phyloP scores from a whole-genome alignment of 176 grass and related monocot species.

The Hyparrhenia diplandra region DNA sequence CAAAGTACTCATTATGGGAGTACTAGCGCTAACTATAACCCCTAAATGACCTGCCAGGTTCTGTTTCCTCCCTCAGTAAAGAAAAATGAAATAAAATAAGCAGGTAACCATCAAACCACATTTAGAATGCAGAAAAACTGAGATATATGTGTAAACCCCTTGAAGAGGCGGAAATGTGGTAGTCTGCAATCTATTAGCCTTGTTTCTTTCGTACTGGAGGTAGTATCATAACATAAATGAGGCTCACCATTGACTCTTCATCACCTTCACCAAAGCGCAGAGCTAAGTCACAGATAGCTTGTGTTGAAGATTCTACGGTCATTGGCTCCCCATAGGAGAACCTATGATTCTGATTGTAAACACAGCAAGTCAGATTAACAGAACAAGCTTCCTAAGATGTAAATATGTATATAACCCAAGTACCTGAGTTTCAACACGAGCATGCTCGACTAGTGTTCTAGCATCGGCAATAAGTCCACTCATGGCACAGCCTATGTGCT shows the following conservation, averaged over 20 bases:
- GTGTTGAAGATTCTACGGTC: constrained; percentile 91
- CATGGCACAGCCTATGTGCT: constrained; percentile 91
- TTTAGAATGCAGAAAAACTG: neutral
- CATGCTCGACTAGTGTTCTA: constrained; percentile 93
- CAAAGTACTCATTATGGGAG: neutral
- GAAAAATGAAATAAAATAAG: neutral
- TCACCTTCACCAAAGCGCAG: constrained; percentile 97
- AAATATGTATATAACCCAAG: neutral
- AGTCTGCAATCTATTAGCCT: neutral
- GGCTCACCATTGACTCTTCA: constrained; percentile 82
- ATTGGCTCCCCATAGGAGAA: constrained; percentile 97
- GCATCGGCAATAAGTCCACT: constrained; percentile 96
- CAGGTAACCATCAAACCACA: neutral
- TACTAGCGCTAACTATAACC: neutral
- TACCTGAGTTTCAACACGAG: constrained; percentile 90
- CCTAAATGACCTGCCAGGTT: neutral
- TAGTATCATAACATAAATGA: constrained; percentile 19
- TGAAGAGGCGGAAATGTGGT: neutral
- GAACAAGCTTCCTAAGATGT: neutral
- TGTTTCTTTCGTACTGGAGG: neutral
- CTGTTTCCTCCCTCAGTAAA: neutral
- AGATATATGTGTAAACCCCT: neutral
- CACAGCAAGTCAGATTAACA: neutral
- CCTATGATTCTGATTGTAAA: constrained; percentile 78
- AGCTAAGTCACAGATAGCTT: constrained; percentile 96